Evolutionary conservation across 1,139 yeast genomes (phyloP).

Genomic region (Protomyces pachydermus): DNA sequence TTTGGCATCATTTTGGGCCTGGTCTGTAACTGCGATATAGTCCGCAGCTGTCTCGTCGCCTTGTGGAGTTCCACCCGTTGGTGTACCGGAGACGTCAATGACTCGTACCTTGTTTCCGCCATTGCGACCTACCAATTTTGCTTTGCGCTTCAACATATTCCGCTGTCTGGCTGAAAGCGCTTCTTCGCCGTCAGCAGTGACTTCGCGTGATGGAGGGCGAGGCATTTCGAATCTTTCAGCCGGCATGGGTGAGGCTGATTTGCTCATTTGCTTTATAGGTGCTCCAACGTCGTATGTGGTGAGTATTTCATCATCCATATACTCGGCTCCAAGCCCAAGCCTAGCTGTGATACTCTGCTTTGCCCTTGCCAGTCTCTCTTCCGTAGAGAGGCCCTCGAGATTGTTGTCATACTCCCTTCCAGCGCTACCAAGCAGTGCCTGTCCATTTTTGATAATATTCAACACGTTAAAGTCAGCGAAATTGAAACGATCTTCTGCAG

Average conservation of each 20-base stretch:
- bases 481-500: constrained; percentile 46
- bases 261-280: background rate
- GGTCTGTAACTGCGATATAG: constrained; percentile 60
- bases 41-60: constrained; percentile 17
- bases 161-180: constrained; percentile 61
- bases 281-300: constrained; percentile 30
- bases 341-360: constrained; percentile 42
- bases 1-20: constrained; percentile 65
- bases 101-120: constrained; percentile 49
- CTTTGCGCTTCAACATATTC: constrained; percentile 90
- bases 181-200: constrained; percentile 17
- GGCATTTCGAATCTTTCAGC: background rate
- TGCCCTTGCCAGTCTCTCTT: constrained; percentile 42
- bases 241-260: background rate
- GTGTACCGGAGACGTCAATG: constrained; percentile 73
- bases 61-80: constrained; percentile 42
- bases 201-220: constrained; percentile 28
- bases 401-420: constrained; percentile 47
- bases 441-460: constrained; percentile 63
- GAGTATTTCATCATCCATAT: constrained; percentile 40
- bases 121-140: constrained; percentile 68
- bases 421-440: constrained; percentile 66
- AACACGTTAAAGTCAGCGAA: constrained; percentile 61
- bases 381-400: constrained; percentile 41
- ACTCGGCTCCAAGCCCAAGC: constrained; percentile 46